Conservation (phyloP, 208 protist species). For the Leishmania turanica region DNA sequence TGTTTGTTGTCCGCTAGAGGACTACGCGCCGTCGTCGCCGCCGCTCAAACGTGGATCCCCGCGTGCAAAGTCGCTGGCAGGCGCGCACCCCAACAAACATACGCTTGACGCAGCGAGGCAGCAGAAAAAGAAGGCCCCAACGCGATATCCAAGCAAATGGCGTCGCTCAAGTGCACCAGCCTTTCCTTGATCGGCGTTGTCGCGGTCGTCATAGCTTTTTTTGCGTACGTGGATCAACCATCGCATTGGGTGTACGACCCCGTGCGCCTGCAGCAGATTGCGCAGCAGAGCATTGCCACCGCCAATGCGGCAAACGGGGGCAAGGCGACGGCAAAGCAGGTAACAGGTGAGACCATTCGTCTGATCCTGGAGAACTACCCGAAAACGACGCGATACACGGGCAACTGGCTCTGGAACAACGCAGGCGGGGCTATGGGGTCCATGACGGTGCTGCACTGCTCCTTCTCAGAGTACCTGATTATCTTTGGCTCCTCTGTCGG, state of each 20-base stretch:
- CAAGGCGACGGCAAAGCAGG: slow-evolving; percentile 38
- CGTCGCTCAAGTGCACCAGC: not conserved
- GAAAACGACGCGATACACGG: slow-evolving; percentile 52
- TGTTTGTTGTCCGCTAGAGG: no score
- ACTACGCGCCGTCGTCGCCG: not conserved
- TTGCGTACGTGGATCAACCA: slow-evolving; percentile 52
- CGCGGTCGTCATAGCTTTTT: slow-evolving; percentile 48
- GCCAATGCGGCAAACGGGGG: slow-evolving; percentile 55
- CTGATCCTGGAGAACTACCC: slow-evolving; percentile 75
- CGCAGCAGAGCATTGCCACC: slow-evolving; percentile 63
- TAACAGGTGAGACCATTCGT: slow-evolving; percentile 68
- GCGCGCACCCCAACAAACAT: not conserved
- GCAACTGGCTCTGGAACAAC: slow-evolving; percentile 91
- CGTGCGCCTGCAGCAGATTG: slow-evolving; percentile 65
- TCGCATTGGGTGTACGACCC: slow-evolving; percentile 83
- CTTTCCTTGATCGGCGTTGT: slow-evolving; percentile 33
- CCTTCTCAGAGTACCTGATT: slow-evolving; percentile 93
- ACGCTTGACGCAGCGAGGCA: not conserved
- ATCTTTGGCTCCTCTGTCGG: slow-evolving; percentile 91
- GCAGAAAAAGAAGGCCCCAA: not conserved
- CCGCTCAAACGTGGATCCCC: not conserved
- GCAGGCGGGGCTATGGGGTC: slow-evolving; percentile 92
- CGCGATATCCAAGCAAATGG: not conserved
- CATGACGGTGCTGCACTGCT: slow-evolving; percentile 91
- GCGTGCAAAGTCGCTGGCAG: not conserved